These are phyloP conservation scores for Neoascochyta sp. DNA, from an alignment of 2,329 filamentous ascomycete species.

Conservation along the genomic window DNA sequence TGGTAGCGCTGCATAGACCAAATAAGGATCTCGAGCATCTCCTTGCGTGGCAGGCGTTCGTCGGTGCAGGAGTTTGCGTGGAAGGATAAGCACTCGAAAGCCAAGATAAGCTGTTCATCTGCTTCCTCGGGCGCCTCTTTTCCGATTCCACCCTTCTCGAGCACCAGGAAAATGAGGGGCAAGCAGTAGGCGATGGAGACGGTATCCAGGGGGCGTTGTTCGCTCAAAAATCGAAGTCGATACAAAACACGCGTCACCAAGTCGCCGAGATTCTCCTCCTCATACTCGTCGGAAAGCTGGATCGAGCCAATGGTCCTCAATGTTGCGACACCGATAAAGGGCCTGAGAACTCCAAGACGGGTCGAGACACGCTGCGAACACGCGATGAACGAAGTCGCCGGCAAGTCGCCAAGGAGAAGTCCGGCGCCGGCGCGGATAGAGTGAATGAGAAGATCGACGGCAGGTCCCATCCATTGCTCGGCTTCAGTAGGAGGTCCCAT, in stretches of 20 bases:
- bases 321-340: conserved; percentile 84
- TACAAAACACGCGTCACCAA: conserved; percentile 87
- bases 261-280: conserved; percentile 71
- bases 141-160: conserved; percentile 75
- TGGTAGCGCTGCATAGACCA: conserved; percentile 81
- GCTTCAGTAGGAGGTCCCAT: conserved; percentile 86
- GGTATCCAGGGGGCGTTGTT: conserved; percentile 89
- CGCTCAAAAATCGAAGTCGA: conserved; percentile 80
- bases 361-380: conserved; percentile 71
- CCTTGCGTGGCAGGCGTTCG: conserved; percentile 68
- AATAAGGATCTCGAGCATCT: conserved; percentile 69
- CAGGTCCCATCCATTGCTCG: conserved; percentile 80
- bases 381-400: conserved; percentile 72
- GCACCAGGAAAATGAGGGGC: conserved; percentile 73
- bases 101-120: conserved; percentile 85
- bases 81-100: conserved; percentile 82
- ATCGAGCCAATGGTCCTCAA: conserved; percentile 73
- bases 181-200: conserved; percentile 85
- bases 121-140: conserved; percentile 65
- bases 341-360: conserved; percentile 70
- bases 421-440: conserved; percentile 77
- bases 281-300: conserved; percentile 66
- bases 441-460: conserved; percentile 68
- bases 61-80: conserved; percentile 80
- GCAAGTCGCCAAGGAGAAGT: conserved; percentile 73